A percentile compares a stretch with the other conserved stretches of the same genome.
phyloP scores from a whole-genome alignment of 306 rosid species.

The Fagus sylvatica region DNA sequence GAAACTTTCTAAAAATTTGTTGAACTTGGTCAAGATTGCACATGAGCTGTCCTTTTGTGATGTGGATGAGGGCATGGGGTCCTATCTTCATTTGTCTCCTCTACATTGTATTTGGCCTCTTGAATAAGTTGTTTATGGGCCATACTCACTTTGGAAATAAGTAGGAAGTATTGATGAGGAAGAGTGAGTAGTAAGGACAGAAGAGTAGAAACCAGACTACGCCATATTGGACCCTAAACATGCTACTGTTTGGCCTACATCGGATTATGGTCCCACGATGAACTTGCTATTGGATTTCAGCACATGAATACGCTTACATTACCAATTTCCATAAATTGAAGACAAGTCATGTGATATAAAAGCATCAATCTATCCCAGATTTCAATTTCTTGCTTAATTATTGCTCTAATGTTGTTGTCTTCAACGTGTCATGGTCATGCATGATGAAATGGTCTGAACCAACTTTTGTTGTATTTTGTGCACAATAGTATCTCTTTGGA shows the following conservation, averaged over 20 bases:
- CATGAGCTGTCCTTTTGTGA: constrained; percentile 47
- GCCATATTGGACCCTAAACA: background rate
- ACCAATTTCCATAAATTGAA: constrained; percentile 27
- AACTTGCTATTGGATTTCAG: constrained; percentile 21
- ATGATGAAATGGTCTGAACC: constrained; percentile 12
- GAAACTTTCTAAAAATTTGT: constrained; percentile 41
- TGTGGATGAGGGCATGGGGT: constrained; percentile 52
- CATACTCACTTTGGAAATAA: constrained; percentile 14
- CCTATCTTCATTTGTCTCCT: constrained; percentile 44
- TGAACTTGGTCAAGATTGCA: constrained; percentile 44
- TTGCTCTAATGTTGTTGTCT: constrained; percentile 27
- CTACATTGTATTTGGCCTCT: constrained; percentile 57
- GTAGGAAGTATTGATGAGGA: background rate
- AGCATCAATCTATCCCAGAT: constrained; percentile 26
- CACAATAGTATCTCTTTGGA: constrained; percentile 12
- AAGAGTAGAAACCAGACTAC: background rate
- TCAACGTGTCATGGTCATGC: constrained; percentile 15
- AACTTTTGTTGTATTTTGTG: constrained; percentile 16
- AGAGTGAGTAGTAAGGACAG: background rate
- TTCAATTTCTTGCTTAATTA: constrained; percentile 30
- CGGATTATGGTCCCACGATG: constrained; percentile 19
- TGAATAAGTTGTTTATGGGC: constrained; percentile 23
- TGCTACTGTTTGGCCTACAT: constrained; percentile 39
- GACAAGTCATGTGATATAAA: constrained; percentile 59
- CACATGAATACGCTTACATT: constrained; percentile 46